These are phyloP conservation scores for Russula ochroleuca DNA, from an alignment of 768 basidiomycete genomes.

Conservation along the genomic window DNA sequence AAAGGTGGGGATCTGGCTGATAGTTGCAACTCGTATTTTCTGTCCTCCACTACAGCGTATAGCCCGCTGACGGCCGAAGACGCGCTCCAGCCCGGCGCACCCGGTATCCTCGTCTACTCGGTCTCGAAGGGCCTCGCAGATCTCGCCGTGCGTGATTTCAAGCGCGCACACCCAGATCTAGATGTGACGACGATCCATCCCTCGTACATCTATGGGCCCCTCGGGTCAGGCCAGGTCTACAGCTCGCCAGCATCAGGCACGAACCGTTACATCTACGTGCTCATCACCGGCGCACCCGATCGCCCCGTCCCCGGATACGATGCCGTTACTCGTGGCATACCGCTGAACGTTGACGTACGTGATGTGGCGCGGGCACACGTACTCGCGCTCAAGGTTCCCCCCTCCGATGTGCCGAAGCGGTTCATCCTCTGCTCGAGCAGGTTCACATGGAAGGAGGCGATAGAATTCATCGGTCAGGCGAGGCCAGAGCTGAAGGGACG, in stretches of 20 bases:
- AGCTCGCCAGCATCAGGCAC: conserved; percentile 24
- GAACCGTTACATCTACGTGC: conserved; percentile 31
- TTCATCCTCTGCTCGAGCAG: conserved; percentile 30
- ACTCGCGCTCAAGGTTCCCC: conserved; percentile 27
- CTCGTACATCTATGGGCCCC: conserved; percentile 34
- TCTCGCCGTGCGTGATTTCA: conserved; percentile 30
- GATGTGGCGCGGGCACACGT: conserved; percentile 37
- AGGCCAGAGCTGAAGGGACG: conserved; percentile 31
- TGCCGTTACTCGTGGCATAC: conserved; percentile 16
- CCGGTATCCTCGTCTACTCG: conserved; percentile 34
- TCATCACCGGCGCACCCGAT: conserved; percentile 27
- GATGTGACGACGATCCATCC: conserved; percentile 34
- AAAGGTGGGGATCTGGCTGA: too few species aligned
- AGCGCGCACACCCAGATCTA: conserved; percentile 29
- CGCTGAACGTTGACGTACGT: conserved; percentile 32
- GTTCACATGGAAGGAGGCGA: conserved; percentile 32
- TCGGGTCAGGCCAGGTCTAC: conserved; percentile 27
- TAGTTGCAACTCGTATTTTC: too few species aligned
- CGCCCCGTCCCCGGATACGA: conserved; percentile 27
- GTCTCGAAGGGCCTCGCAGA: conserved; percentile 38
- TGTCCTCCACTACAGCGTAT: conserved; percentile 35
- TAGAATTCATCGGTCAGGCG: conserved; percentile 27
- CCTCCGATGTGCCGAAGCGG: conserved; percentile 18
- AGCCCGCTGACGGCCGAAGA: conserved; percentile 34
- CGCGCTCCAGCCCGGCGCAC: conserved; percentile 29